These are phyloP conservation scores for Ceratorhiza oryzae-sativae DNA, from an alignment of 1,284 basidiomycete species.

Conservation along the genomic window DNA sequence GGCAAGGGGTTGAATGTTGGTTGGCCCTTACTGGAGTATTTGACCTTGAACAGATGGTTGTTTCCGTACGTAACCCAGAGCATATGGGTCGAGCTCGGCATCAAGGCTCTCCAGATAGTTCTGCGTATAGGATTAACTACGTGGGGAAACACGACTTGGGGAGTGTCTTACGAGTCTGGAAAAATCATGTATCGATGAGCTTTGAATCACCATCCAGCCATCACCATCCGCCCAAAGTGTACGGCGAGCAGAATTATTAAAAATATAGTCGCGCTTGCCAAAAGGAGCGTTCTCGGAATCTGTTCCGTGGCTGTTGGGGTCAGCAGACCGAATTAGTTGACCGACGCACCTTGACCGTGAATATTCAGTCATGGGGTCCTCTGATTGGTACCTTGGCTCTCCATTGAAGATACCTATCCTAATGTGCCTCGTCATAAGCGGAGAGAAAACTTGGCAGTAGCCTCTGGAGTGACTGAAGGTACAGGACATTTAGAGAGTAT, in stretches of 20 bases:
- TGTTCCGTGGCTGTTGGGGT: too few species aligned
- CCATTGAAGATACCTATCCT: too few species aligned
- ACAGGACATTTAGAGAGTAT: too few species aligned
- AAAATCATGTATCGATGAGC: constrained; percentile 4
- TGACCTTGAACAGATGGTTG: constrained; percentile 4
- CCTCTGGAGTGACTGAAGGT: too few species aligned
- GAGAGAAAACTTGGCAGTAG: too few species aligned
- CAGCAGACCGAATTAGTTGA: too few species aligned
- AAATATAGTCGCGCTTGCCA: neutral
- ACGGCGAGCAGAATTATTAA: neutral
- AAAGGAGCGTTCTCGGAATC: neutral
- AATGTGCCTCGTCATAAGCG: too few species aligned
- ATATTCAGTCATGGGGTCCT: neutral
- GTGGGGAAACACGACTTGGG: too few species aligned
- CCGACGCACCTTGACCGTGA: neutral
- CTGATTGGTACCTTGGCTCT: too few species aligned
- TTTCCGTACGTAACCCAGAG: constrained; percentile 18
- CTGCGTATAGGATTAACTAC: neutral
- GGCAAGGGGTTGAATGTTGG: neutral
- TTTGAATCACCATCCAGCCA: neutral
- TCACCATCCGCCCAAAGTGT: neutral
- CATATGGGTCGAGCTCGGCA: constrained; percentile 3
- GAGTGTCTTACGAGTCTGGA: neutral
- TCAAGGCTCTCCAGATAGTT: neutral
- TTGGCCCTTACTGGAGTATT: neutral